Evolutionary conservation across 495 filamentous ascomycete species (phyloP).

Genomic region (Cudoniella acicularis): DNA sequence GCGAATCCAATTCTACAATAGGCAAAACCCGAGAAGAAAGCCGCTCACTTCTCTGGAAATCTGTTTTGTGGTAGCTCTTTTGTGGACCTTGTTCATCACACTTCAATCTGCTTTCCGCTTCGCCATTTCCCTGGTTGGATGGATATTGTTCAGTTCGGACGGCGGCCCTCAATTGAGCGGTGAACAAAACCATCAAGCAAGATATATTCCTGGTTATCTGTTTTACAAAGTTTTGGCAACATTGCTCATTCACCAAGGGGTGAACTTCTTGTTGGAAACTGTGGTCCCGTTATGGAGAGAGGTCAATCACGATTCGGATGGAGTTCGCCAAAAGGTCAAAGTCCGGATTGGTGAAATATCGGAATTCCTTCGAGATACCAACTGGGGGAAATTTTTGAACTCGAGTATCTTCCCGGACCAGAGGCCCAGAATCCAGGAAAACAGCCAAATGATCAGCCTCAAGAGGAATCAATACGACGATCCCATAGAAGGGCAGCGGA

Average conservation of each 20-base stretch:
- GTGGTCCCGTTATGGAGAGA: background rate
- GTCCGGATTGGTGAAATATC: background rate
- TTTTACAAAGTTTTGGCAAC: background rate
- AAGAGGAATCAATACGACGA: background rate
- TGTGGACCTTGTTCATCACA: background rate
- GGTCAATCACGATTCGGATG: background rate
- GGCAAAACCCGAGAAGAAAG: background rate
- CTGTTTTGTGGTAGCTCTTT: background rate
- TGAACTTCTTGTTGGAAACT: background rate
- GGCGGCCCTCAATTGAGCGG: background rate
- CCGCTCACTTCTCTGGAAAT: background rate
- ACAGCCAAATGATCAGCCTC: conserved; percentile 1
- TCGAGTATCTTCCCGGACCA: background rate
- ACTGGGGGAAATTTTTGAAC: background rate
- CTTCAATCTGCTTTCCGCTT: background rate
- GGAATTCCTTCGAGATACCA: background rate
- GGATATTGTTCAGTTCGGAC: background rate
- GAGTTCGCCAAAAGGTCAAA: background rate
- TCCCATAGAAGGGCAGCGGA: conserved; percentile 1
- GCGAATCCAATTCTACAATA: background rate
- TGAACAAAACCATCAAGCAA: background rate
- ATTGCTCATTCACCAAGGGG: background rate
- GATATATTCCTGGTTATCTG: background rate
- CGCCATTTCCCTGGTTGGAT: background rate
- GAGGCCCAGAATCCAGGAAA: background rate